Conservation (phyloP, 257 asterid species). For the Solanum pinnatisectum region DNA sequence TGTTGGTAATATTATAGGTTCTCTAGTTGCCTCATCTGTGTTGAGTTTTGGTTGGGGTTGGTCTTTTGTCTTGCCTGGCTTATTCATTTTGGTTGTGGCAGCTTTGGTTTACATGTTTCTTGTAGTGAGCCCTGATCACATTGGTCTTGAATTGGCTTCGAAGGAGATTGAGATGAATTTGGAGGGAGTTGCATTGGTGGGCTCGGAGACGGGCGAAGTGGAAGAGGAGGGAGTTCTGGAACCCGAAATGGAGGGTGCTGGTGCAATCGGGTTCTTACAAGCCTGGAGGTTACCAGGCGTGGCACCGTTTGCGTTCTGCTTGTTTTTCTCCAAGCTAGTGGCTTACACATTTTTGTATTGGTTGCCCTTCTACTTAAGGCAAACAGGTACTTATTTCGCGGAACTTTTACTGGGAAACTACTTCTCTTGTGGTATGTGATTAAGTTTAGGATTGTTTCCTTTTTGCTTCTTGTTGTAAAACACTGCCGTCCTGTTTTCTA, state of each 20-base stretch:
- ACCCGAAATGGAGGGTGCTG: conserved; percentile 25
- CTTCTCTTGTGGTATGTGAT: background rate
- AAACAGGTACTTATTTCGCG: conserved; percentile 49
- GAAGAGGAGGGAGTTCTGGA: conserved; percentile 17
- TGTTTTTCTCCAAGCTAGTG: conserved; percentile 93
- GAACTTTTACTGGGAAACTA: background rate
- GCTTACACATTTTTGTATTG: conserved; percentile 94
- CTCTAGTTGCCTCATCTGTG: conserved; percentile 77
- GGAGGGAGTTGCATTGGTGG: conserved; percentile 67
- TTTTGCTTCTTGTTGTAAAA: background rate
- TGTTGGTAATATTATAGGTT: conserved; percentile 76
- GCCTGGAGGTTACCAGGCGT: conserved; percentile 93
- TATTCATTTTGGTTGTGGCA: conserved; percentile 39
- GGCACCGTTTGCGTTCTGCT: conserved; percentile 70
- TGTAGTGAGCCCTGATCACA: conserved; percentile 52
- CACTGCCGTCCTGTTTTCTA: background rate
- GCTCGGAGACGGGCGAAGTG: conserved; percentile 26
- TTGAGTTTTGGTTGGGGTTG: conserved; percentile 94
- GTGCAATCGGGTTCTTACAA: conserved; percentile 72
- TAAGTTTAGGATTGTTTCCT: background rate
- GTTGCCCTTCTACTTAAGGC: conserved; percentile 90
- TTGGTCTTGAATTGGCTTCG: conserved; percentile 46
- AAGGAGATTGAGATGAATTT: conserved; percentile 45
- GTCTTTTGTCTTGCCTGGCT: conserved; percentile 83
- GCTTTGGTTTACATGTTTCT: conserved; percentile 50